These are phyloP conservation scores for Paraphoma sp. DNA, from an alignment of 2,329 filamentous ascomycete genomes.

Conservation along the genomic window DNA sequence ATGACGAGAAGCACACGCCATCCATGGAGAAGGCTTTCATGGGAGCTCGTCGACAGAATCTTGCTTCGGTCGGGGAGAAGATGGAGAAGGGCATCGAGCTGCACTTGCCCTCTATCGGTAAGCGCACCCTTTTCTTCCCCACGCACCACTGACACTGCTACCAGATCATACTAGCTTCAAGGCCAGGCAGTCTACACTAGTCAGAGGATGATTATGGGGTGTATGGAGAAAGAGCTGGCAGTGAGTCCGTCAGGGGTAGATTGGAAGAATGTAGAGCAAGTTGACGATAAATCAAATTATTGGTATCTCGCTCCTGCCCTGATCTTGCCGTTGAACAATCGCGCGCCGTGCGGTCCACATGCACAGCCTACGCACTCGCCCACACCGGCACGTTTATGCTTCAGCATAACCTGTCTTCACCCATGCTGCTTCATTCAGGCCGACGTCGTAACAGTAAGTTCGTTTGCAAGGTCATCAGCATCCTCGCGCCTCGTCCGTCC, in stretches of 20 bases:
- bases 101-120: background rate
- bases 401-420: too few species aligned
- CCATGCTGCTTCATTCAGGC: too few species aligned
- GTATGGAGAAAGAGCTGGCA: background rate
- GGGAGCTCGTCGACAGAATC: background rate
- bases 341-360: too few species aligned
- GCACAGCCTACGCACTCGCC: too few species aligned
- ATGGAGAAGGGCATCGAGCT: background rate
- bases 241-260: background rate
- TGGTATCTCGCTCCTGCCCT: too few species aligned
- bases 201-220: background rate
- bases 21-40: background rate
- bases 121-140: background rate
- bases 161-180: background rate
- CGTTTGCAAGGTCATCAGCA: too few species aligned
- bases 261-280: background rate
- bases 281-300: background rate
- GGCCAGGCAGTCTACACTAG: background rate
- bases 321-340: too few species aligned
- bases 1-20: background rate
- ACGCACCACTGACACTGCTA: background rate
- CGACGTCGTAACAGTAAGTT: too few species aligned
- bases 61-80: background rate
- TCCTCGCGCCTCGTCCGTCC: too few species aligned
- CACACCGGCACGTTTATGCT: too few species aligned